Evolutionary conservation across 805 yeast genomes (phyloP).

Genomic region (Lachancea quebecensis): DNA sequence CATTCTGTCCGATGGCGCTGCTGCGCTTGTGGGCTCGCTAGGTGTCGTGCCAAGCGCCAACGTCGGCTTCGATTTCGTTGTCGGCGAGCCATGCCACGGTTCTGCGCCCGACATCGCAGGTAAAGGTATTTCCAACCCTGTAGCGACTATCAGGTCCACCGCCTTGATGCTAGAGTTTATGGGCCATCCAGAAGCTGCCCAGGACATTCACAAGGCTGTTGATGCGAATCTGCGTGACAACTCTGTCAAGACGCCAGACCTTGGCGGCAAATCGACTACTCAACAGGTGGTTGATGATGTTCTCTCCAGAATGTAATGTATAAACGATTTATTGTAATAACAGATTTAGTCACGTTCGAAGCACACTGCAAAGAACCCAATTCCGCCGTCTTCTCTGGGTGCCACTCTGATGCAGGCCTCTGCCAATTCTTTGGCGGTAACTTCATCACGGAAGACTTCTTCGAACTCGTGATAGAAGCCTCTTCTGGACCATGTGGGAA

Average conservation of each 20-base stretch:
- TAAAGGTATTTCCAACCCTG: slow-evolving; percentile 87
- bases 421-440: slow-evolving; percentile 51
- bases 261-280: slow-evolving; percentile 87
- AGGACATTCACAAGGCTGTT: slow-evolving; percentile 87
- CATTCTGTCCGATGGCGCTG: slow-evolving; percentile 95
- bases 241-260: slow-evolving; percentile 76
- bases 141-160: slow-evolving; percentile 96
- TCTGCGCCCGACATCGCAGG: slow-evolving; percentile 99
- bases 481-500: slow-evolving; percentile 83
- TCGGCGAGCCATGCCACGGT: slow-evolving; percentile 99
- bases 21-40: slow-evolving; percentile 93
- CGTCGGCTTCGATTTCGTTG: slow-evolving; percentile 92
- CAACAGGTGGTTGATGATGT: slow-evolving; percentile 83
- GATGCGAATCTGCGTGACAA: slow-evolving; percentile 86
- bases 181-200: slow-evolving; percentile 86
- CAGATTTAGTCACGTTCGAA: slow-evolving; percentile 41
- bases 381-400: slow-evolving; percentile 94
- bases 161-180: slow-evolving; percentile 96
- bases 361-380: slow-evolving; percentile 95
- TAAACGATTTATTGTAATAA: slow-evolving; percentile 1
- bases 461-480: slow-evolving; percentile 68
- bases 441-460: slow-evolving; percentile 37
- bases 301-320: slow-evolving; percentile 33
- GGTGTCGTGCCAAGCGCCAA: slow-evolving; percentile 98
- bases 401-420: slow-evolving; percentile 81